A percentile compares a stretch with the other conserved stretches of the same genome.
Evolutionary conservation across 352 stramenopile species (phyloP).

Genomic region (Phytophthora sp.): DNA sequence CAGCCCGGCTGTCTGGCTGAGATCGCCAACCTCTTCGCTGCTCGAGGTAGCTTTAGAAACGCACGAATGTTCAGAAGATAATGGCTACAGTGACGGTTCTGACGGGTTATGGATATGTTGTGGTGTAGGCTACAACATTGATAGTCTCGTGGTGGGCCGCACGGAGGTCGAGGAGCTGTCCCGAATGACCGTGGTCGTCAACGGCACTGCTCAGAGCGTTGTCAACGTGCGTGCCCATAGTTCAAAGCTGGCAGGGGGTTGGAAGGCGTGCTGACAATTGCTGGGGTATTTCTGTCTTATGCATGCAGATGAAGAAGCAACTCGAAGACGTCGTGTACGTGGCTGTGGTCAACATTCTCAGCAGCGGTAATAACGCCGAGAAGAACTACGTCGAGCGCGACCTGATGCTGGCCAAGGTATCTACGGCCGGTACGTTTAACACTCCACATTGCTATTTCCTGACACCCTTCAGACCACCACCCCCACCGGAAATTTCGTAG

Average conservation of each 20-base stretch:
- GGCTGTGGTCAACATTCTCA: conserved; percentile 87
- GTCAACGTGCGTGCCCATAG: conserved; percentile 62
- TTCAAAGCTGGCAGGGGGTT: no score
- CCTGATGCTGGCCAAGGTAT: conserved; percentile 88
- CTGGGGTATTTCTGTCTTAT: conserved; percentile 8
- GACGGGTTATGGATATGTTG: conserved; percentile 3
- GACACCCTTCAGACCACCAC: background rate
- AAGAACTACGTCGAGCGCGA: conserved; percentile 90
- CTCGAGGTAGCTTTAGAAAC: conserved; percentile 50
- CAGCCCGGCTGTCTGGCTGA: conserved; percentile 85
- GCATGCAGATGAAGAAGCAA: conserved; percentile 89
- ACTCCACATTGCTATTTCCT: background rate
- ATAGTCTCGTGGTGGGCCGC: conserved; percentile 85
- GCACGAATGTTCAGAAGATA: background rate
- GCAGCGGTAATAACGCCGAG: conserved; percentile 58
- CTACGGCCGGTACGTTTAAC: conserved; percentile 63
- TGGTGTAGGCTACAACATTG: conserved; percentile 84
- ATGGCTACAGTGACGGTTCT: background rate
- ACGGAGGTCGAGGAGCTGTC: conserved; percentile 88
- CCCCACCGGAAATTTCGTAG: conserved; percentile 11
- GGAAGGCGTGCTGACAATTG: conserved; percentile 12
- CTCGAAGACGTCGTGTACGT: conserved; percentile 89
- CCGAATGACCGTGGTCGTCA: conserved; percentile 87
- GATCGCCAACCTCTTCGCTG: conserved; percentile 87
- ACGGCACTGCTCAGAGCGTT: conserved; percentile 80